These are phyloP conservation scores for Pharnaceum exiguum DNA, from an alignment of 148 eudicot species.

Conservation along the genomic window DNA sequence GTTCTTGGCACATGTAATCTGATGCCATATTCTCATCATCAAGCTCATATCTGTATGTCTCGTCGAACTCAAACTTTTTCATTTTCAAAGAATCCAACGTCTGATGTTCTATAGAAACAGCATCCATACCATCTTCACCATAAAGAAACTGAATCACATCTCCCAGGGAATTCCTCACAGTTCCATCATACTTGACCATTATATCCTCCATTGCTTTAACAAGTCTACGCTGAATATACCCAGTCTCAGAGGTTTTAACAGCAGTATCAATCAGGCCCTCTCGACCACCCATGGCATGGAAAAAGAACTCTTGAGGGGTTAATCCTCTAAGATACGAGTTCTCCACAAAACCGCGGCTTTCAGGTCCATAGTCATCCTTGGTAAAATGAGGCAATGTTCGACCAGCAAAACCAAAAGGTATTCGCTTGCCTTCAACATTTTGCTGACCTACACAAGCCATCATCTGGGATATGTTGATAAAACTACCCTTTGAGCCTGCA, in stretches of 20 bases:
- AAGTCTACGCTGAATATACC: constrained; percentile 94
- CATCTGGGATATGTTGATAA: constrained; percentile 98
- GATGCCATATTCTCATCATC: constrained; percentile 88
- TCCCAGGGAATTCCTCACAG: constrained; percentile 91
- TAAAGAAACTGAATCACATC: constrained; percentile 98
- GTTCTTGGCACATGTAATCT: constrained; percentile 77
- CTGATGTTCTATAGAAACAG: constrained; percentile 97
- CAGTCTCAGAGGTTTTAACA: constrained; percentile 98
- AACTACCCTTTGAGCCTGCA: constrained; percentile 99
- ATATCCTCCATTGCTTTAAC: constrained; percentile 99
- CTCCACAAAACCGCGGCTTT: constrained; percentile 99
- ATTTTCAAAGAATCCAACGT: constrained; percentile 80
- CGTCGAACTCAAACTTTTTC: constrained; percentile 64
- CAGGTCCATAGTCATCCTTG: constrained; percentile 97
- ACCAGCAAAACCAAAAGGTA: constrained; percentile 87
- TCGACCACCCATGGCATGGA: constrained; percentile 99
- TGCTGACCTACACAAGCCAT: constrained; percentile 99
- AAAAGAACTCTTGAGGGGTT: constrained; percentile 98
- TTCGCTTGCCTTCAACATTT: constrained; percentile 98
- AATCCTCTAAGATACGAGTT: constrained; percentile 92
- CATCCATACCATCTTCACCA: constrained; percentile 99
- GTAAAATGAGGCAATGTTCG: constrained; percentile 98
- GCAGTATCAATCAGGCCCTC: constrained; percentile 99
- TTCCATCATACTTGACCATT: constrained; percentile 99
- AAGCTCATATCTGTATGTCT: constrained; percentile 56